These are phyloP conservation scores for Penicillium sp. DNA, from an alignment of 2,329 filamentous ascomycete genomes.

Conservation along the genomic window DNA sequence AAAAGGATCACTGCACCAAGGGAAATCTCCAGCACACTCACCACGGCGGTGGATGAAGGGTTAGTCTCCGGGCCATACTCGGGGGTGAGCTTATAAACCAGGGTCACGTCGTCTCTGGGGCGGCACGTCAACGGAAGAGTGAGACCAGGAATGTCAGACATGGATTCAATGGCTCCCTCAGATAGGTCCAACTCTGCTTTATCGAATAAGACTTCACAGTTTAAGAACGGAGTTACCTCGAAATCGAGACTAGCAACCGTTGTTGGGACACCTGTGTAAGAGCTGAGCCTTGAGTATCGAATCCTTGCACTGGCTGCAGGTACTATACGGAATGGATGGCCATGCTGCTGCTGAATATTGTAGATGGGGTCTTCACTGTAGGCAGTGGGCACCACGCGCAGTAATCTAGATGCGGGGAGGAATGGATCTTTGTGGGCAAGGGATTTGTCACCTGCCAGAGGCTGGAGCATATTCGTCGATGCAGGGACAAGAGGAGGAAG, in stretches of 20 bases:
- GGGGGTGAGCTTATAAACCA: slow-evolving; percentile 55
- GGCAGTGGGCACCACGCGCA: slow-evolving; percentile 56
- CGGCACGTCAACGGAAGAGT: slow-evolving; percentile 44
- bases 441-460: slow-evolving; percentile 53
- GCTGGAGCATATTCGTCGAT: slow-evolving; percentile 59
- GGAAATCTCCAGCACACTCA: slow-evolving; percentile 48
- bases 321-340: slow-evolving; percentile 55
- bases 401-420: slow-evolving; percentile 58
- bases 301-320: slow-evolving; percentile 59
- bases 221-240: slow-evolving; percentile 55
- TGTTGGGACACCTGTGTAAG: slow-evolving; percentile 45
- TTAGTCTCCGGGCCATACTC: slow-evolving; percentile 37
- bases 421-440: slow-evolving; percentile 51
- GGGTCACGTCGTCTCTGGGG: slow-evolving; percentile 58
- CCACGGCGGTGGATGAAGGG: slow-evolving; percentile 38
- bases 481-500: slow-evolving; percentile 56
- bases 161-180: slow-evolving; percentile 48
- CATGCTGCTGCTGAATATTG: slow-evolving; percentile 55
- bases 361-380: slow-evolving; percentile 51
- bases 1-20: slow-evolving; percentile 46
- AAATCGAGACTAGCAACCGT: slow-evolving; percentile 57
- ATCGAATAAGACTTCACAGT: slow-evolving; percentile 51
- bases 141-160: slow-evolving; percentile 39
- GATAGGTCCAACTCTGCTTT: slow-evolving; percentile 49
- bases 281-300: slow-evolving; percentile 52